Conservation (phyloP, 257 asterid genomes). For the Paraleonurus japonicus region DNA sequence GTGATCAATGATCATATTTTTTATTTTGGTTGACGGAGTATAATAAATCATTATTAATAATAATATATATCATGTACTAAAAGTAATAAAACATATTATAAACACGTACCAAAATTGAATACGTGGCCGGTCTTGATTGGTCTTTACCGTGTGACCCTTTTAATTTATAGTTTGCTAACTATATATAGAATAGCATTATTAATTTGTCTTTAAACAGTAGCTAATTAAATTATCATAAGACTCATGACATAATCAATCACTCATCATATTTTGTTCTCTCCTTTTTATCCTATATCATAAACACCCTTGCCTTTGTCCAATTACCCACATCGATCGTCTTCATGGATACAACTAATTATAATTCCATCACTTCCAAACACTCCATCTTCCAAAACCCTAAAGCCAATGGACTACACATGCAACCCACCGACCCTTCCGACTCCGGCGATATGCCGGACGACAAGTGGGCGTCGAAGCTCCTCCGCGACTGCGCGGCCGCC, state of each 20-base stretch:
- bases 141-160: too few relatives aligned
- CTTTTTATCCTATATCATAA: constrained; percentile 30
- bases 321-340: constrained; percentile 9
- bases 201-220: neutral
- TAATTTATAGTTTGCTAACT: too few relatives aligned
- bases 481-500: constrained; percentile 69
- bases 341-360: constrained; percentile 63
- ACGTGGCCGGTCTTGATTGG: too few relatives aligned
- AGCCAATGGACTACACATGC: constrained; percentile 34
- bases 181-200: neutral
- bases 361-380: constrained; percentile 40
- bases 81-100: too few relatives aligned
- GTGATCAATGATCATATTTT: too few relatives aligned
- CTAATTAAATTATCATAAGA: neutral
- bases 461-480: constrained; percentile 71
- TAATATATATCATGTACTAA: too few relatives aligned
- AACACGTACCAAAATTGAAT: too few relatives aligned
- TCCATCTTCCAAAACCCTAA: constrained; percentile 37
- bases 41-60: too few relatives aligned
- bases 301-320: constrained; percentile 31
- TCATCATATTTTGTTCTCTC: constrained; percentile 23
- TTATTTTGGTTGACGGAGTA: too few relatives aligned
- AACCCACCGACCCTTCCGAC: constrained; percentile 30
- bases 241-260: neutral
- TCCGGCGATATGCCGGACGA: constrained; percentile 29